These are phyloP conservation scores for Orbilia brochopaga DNA, from an alignment of 2,329 filamentous ascomycete genomes.

Conservation along the genomic window DNA sequence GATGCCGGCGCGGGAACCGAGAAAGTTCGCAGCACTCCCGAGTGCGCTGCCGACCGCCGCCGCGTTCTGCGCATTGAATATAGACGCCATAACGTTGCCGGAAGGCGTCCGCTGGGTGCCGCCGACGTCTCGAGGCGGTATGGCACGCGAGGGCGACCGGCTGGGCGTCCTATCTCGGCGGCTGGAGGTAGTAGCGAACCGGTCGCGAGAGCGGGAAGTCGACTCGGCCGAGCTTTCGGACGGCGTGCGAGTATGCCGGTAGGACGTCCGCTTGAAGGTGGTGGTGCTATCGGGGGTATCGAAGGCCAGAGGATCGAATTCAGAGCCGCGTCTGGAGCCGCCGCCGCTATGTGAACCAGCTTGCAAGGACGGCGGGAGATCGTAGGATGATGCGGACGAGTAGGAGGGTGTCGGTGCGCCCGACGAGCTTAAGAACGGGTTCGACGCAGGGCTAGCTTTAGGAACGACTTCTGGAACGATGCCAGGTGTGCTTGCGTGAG, in stretches of 20 bases:
- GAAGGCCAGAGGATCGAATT: constrained; percentile 15
- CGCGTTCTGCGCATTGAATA: constrained; percentile 42
- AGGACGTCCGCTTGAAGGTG: constrained; percentile 12
- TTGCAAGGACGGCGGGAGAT: constrained; percentile 42
- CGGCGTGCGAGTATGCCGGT: constrained; percentile 29
- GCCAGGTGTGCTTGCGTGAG: constrained; percentile 28
- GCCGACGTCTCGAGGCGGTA: constrained; percentile 23
- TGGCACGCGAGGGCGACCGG: constrained; percentile 29
- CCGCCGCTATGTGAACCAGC: constrained; percentile 9
- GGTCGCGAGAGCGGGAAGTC: constrained; percentile 32
- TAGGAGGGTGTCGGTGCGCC: constrained; percentile 12
- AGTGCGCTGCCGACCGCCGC: constrained; percentile 39
- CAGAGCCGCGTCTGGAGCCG: constrained; percentile 6
- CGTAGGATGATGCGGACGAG: constrained; percentile 15
- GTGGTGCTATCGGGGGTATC: not conserved
- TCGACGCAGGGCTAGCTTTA: constrained; percentile 9
- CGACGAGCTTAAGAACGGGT: constrained; percentile 30
- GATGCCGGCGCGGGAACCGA: constrained; percentile 29
- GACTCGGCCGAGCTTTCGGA: constrained; percentile 35
- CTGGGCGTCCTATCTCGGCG: constrained; percentile 38
- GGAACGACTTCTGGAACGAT: constrained; percentile 37
- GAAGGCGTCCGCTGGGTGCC: constrained; percentile 27
- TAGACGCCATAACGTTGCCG: constrained; percentile 33
- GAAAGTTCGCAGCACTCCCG: constrained; percentile 29
- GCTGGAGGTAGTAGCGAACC: not conserved